phyloP scores from a whole-genome alignment of 495 filamentous ascomycete genomes.

The Daldinia bambusicola region DNA sequence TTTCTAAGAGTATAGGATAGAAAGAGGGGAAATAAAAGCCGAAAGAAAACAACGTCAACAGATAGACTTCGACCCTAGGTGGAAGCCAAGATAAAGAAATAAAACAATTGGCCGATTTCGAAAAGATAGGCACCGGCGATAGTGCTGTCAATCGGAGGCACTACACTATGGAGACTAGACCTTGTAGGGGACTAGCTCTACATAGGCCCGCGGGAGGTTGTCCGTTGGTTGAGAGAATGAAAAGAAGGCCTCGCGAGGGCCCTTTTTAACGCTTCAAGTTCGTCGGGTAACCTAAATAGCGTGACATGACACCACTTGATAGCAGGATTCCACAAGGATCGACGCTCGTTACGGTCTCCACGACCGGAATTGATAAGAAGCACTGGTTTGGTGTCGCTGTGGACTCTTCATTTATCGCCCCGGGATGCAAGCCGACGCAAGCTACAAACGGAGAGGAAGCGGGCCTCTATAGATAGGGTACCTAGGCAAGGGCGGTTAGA shows the following conservation, averaged over 20 bases:
- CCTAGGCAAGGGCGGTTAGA: slow-evolving; percentile 26
- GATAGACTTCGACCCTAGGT: slow-evolving; percentile 29
- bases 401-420: slow-evolving; percentile 32
- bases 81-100: slow-evolving; percentile 29
- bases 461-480: slow-evolving; percentile 43
- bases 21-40: slow-evolving; percentile 25
- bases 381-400: slow-evolving; percentile 25
- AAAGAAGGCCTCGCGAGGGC: slow-evolving; percentile 17
- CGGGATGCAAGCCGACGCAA: slow-evolving; percentile 47
- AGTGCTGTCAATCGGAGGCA: slow-evolving; percentile 42
- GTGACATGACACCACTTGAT: slow-evolving; percentile 47
- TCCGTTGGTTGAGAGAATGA: slow-evolving; percentile 23
- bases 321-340: slow-evolving; percentile 41
- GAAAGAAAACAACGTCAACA: slow-evolving; percentile 26
- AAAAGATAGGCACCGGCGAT: slow-evolving; percentile 35
- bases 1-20: slow-evolving; percentile 18
- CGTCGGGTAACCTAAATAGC: slow-evolving; percentile 36
- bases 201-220: not conserved
- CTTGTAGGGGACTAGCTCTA: slow-evolving; percentile 28
- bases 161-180: slow-evolving; percentile 37
- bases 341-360: slow-evolving; percentile 34
- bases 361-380: slow-evolving; percentile 32
- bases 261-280: slow-evolving; percentile 26
- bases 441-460: slow-evolving; percentile 41
- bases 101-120: slow-evolving; percentile 20